These are phyloP conservation scores for Dillenia suffruticosa DNA, from an alignment of 164 flowering plant genomes.

Conservation along the genomic window DNA sequence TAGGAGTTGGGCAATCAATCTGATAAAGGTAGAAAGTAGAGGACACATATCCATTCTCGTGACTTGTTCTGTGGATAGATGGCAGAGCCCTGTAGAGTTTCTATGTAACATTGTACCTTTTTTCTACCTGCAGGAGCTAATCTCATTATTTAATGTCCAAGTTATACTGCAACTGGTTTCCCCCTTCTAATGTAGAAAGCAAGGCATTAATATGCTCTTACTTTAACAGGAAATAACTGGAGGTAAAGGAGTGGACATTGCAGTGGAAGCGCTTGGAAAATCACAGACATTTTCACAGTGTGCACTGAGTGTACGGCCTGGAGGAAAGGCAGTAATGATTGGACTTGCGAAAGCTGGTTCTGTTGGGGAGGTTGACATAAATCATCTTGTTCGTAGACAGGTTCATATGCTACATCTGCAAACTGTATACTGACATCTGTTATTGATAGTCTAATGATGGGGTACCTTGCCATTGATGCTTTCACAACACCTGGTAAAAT, in stretches of 20 bases:
- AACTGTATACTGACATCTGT: not conserved
- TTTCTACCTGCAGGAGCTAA: not conserved
- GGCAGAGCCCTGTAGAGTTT: too few species aligned
- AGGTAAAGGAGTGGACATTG: conserved; percentile 89
- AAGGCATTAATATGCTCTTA: conserved; percentile 2
- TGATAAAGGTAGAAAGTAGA: too few species aligned
- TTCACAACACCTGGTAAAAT: too few species aligned
- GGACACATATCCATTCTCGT: not conserved
- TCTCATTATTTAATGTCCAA: not conserved
- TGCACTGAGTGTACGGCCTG: conserved; percentile 79
- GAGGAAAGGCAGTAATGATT: conserved; percentile 99
- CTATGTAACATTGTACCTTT: too few species aligned
- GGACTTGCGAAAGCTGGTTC: conserved; percentile 80
- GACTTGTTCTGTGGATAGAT: not conserved
- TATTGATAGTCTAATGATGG: too few species aligned
- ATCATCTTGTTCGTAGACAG: conserved; percentile 96
- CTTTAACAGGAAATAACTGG: conserved; percentile 79
- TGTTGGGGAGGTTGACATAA: conserved; percentile 88
- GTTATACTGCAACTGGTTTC: not conserved
- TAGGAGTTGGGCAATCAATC: too few species aligned
- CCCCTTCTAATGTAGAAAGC: not conserved
- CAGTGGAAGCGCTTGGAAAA: conserved; percentile 93
- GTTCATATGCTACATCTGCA: conserved; percentile 23
- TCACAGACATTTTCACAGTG: conserved; percentile 86
- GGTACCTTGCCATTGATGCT: too few species aligned